These are phyloP conservation scores for Penicillium sp. DNA, from an alignment of 2,329 filamentous ascomycete species.

Conservation along the genomic window DNA sequence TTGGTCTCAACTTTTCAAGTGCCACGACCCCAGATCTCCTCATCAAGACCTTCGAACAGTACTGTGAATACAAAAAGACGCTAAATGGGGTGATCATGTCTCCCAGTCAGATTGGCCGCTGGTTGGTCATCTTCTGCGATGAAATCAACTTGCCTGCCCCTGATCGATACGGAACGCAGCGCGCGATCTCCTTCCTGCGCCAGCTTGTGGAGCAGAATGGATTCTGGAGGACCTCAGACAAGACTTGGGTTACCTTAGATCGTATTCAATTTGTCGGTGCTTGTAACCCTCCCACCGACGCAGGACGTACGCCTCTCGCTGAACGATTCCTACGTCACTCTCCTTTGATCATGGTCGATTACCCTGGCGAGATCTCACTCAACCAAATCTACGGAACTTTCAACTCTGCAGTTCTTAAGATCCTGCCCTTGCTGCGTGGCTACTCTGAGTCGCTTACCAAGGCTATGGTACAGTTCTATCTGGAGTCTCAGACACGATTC, in stretches of 20 bases:
- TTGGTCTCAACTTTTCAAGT: conserved; percentile 98
- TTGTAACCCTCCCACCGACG: conserved; percentile 97
- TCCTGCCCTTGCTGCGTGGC: conserved; percentile 90
- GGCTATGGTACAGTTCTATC: conserved; percentile 96
- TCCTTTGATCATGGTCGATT: conserved; percentile 99
- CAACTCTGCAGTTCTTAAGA: conserved; percentile 94
- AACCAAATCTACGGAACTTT: conserved; percentile 99
- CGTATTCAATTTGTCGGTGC: conserved; percentile 98
- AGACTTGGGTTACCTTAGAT: conserved; percentile 96
- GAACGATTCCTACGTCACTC: conserved; percentile 93
- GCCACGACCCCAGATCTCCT: conserved; percentile 96
- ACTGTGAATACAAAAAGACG: conserved; percentile 99
- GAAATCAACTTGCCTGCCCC: conserved; percentile 99
- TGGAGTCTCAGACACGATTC: conserved; percentile 92
- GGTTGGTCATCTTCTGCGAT: conserved; percentile 98
- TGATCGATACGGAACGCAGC: conserved; percentile 96
- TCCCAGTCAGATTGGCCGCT: conserved; percentile 93
- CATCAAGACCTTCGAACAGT: conserved; percentile 99
- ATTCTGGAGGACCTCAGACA: conserved; percentile 97
- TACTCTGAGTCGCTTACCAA: conserved; percentile 93
- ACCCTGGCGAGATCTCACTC: conserved; percentile 92
- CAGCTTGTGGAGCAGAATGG: conserved; percentile 98
- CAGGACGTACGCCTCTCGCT: conserved; percentile 92
- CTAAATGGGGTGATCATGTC: conserved; percentile 94
- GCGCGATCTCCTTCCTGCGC: conserved; percentile 94